Percentiles rank a stretch among this genome's conserved stretches.
These are phyloP conservation scores for Abrus precatorius DNA, from an alignment of 306 rosid species.

Conservation along the genomic window DNA sequence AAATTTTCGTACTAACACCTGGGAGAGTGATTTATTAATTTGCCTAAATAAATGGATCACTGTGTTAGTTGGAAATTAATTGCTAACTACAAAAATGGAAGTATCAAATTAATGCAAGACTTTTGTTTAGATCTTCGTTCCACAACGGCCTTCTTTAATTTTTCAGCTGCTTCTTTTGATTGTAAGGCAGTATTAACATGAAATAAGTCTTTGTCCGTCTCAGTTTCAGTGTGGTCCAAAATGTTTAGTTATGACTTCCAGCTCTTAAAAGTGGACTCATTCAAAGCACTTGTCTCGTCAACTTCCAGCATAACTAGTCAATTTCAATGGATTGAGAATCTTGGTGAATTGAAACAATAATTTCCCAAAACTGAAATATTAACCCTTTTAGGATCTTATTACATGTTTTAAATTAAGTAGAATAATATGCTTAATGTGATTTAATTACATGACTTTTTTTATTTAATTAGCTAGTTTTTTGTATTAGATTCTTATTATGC, in stretches of 20 bases:
- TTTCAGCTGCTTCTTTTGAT: constrained; percentile 37
- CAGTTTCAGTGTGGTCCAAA: constrained; percentile 52
- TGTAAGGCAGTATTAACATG: neutral
- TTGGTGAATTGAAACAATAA: neutral
- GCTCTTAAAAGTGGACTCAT: constrained; percentile 19
- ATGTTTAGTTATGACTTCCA: constrained; percentile 14
- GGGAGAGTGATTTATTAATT: neutral
- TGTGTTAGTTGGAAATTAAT: constrained; percentile 18
- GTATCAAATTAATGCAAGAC: constrained; percentile 40
- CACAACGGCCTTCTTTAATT: constrained; percentile 47
- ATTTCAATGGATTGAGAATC: neutral
- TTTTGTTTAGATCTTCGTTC: constrained; percentile 34
- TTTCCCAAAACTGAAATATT: neutral
- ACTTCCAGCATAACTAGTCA: constrained; percentile 44
- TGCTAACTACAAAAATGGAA: constrained; percentile 14
- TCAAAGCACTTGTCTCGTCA: constrained; percentile 45
- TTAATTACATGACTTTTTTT: no score
- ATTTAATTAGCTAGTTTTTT: no score
- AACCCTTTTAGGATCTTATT: neutral
- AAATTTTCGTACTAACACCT: neutral
- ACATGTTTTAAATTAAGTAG: no score
- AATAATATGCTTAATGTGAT: no score
- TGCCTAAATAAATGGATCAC: constrained; percentile 3
- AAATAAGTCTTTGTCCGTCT: constrained; percentile 29
- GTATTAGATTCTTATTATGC: no score